These are phyloP conservation scores for Paspalum vaginatum DNA, from an alignment of 176 grass and related monocot species.

Conservation along the genomic window DNA sequence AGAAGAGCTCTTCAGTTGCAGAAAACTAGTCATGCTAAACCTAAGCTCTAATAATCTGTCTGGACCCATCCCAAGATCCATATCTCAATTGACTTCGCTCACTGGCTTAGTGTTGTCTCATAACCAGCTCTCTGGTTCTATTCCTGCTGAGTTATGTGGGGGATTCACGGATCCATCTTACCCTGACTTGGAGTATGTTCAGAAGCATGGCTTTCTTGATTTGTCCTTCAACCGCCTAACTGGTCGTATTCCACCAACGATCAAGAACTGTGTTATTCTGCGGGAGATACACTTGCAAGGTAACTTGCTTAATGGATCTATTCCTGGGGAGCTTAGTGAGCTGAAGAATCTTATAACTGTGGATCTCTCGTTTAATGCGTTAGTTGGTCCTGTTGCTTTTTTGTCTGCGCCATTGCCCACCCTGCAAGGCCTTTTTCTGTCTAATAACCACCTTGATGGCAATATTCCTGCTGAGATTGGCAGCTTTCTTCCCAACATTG, in stretches of 20 bases:
- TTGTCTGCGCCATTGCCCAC: slow-evolving; percentile 33
- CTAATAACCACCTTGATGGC: slow-evolving; percentile 63
- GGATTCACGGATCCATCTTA: slow-evolving; percentile 44
- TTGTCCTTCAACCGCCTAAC: slow-evolving; percentile 63
- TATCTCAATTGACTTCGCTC: slow-evolving; percentile 59
- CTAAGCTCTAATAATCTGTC: slow-evolving; percentile 61
- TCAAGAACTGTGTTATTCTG: slow-evolving; percentile 60
- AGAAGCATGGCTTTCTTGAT: slow-evolving; percentile 62
- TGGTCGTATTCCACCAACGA: slow-evolving; percentile 54
- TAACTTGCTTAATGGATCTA: slow-evolving; percentile 58
- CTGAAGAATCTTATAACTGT: slow-evolving; percentile 57
- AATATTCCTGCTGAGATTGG: slow-evolving; percentile 59
- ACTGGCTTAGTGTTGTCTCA: slow-evolving; percentile 71
- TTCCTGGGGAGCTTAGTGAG: slow-evolving; percentile 68
- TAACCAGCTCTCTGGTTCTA: slow-evolving; percentile 62
- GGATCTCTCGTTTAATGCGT: slow-evolving; percentile 68
- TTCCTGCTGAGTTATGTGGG: slow-evolving; percentile 61
- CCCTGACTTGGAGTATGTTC: slow-evolving; percentile 57
- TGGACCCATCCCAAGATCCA: slow-evolving; percentile 50
- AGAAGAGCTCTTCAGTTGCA: slow-evolving; percentile 70
- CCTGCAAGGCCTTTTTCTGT: slow-evolving; percentile 70
- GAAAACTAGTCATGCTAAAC: slow-evolving; percentile 65
- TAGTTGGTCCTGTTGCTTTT: slow-evolving; percentile 50
- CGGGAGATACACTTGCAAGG: slow-evolving; percentile 57
- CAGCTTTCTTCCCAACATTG: slow-evolving; percentile 52